Conservation (phyloP, 192 early-diverging fungal species). For the Allomyces javanicus region DNA sequence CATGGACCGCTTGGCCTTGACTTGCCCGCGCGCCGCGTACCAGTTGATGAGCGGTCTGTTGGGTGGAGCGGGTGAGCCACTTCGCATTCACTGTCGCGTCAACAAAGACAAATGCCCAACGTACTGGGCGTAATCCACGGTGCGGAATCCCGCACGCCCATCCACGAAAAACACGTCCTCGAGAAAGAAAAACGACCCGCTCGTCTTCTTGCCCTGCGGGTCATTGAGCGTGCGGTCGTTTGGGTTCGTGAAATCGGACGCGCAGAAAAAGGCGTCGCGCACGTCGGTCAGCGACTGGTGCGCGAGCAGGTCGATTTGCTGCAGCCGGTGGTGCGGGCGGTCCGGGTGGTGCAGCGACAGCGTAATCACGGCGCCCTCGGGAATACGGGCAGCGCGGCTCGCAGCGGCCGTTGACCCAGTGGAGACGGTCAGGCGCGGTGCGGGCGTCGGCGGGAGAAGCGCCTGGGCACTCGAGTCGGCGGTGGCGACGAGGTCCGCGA, state of each 20-base stretch:
- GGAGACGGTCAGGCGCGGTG: too few relatives aligned
- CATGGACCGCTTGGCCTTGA: slow-evolving; percentile 34
- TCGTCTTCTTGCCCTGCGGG: slow-evolving; percentile 29
- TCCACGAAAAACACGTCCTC: slow-evolving; percentile 59
- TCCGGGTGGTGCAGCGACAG: slow-evolving; percentile 18
- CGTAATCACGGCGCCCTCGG: too few relatives aligned
- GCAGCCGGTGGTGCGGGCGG: slow-evolving; percentile 24
- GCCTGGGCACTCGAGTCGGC: too few relatives aligned
- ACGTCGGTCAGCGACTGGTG: slow-evolving; percentile 42
- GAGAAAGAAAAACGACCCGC: slow-evolving; percentile 53
- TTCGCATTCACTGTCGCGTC: not conserved
- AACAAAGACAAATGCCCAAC: not conserved
- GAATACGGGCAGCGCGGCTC: too few relatives aligned
- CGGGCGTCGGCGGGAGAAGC: too few relatives aligned
- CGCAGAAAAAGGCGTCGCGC: slow-evolving; percentile 50
- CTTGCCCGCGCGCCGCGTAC: slow-evolving; percentile 26
- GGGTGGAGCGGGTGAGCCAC: not conserved
- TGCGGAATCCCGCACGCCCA: slow-evolving; percentile 28
- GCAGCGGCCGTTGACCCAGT: too few relatives aligned
- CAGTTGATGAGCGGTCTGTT: slow-evolving; percentile 46
- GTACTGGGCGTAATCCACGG: slow-evolving; percentile 41
- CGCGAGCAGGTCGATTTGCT: slow-evolving; percentile 46
- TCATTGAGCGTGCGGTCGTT: slow-evolving; percentile 17
- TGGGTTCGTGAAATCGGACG: slow-evolving; percentile 37
- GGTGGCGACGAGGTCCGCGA: too few relatives aligned